Evolutionary conservation across 2,329 filamentous ascomycete genomes (phyloP), one percentile per base, ranked within the genome.

Genomic region (Trichoderma gracile): DNA sequence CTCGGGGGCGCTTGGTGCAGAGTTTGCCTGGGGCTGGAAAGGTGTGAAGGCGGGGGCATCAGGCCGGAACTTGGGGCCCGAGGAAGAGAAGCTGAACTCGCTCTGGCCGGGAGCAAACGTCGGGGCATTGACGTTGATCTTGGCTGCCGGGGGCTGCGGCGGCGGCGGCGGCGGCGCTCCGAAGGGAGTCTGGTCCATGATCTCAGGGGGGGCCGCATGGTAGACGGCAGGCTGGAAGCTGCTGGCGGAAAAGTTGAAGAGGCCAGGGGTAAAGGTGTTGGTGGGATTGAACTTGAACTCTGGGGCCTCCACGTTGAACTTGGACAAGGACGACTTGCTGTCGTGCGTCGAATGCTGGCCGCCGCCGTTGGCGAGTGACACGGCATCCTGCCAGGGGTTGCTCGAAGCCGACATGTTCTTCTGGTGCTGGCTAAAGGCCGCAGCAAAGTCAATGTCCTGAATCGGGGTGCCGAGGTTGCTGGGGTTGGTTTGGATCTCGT

Each of bases 281-380:
- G 77, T 74, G 3, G 84, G 84, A 67, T 86, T 85, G 76, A 94
- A 94, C 70, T 89, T 92, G 81, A 97, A 97, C 72, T 95, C 92
- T 53, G 93, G 90, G 0, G 94, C 94, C 67, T 89, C 86, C 33
- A 96, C 93, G 71, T 98, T 98, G 70, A 98, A 84, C 69, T 89
- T 93, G 0, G 92, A 53, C 49, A 88, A 76, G 0, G 87, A 93
- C 3, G 87, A 81, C 70, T 89, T 91, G 73, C 88, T 89, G 19
- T 81, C 83, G 71, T 93, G 90, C 12, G 81, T 78, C 17, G 77
- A 78, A 49, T 79, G 78, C 33, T 78, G 73, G 23, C 75, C 71
- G 27, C 74, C 70, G 69, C 60, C 53, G 50, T 75, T 74, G 27
- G 77, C 71, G 47, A 74, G 71, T 15, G 82, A 79, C 27, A 78